These are phyloP conservation scores for Eruca vesicaria DNA, from an alignment of 441 rosid species.

Conservation along the genomic window DNA sequence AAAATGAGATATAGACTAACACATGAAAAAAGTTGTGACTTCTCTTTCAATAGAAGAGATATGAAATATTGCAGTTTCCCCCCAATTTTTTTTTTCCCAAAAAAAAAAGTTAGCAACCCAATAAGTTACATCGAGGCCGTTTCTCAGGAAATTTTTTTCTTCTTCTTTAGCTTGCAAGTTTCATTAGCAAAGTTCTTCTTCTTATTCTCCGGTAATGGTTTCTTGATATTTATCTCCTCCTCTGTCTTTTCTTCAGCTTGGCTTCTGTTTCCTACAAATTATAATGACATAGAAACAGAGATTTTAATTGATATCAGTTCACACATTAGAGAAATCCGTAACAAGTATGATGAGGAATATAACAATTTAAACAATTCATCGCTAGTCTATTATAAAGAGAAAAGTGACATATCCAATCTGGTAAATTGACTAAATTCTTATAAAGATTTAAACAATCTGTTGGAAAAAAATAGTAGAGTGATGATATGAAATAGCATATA, in stretches of 20 bases:
- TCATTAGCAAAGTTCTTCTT: slow-evolving; percentile 25
- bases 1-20: too few species aligned
- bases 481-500: not conserved
- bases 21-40: too few species aligned
- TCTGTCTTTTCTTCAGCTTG: slow-evolving; percentile 26
- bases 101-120: slow-evolving; percentile 14
- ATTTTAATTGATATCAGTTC: not conserved
- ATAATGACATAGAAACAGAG: not conserved
- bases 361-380: too few species aligned
- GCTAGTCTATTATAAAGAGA: not conserved
- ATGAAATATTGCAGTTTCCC: too few species aligned
- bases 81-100: too few species aligned
- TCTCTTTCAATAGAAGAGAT: too few species aligned
- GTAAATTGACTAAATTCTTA: not conserved
- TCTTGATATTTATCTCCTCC: slow-evolving; percentile 27
- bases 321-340: not conserved
- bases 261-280: slow-evolving; percentile 20
- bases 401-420: not conserved
- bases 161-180: slow-evolving; percentile 35
- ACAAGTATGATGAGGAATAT: not conserved
- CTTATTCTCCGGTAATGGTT: slow-evolving; percentile 22
- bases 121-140: slow-evolving; percentile 47
- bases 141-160: slow-evolving; percentile 36
- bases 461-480: not conserved
- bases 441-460: not conserved